Base-by-base conservation (phyloP, 495 filamentous ascomycete species). In the Halenospora varia region DNA sequence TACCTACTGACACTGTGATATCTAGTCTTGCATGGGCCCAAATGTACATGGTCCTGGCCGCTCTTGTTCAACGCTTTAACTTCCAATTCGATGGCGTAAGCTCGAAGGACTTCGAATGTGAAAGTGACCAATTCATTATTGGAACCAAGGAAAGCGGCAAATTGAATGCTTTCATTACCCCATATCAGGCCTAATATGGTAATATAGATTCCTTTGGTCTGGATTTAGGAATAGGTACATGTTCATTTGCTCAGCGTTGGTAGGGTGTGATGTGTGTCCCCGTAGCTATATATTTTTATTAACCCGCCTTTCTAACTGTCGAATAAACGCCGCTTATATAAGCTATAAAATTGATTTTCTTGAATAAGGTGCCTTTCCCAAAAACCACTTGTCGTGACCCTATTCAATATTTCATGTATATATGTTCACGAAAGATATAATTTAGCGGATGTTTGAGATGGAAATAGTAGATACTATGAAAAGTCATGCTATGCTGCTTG, bases 51-150 rank as follows among this genome's bases (percentile, higher is more conserved):
- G 19, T 19, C 3, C 47, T 50, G 22, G 10, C 47, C 42, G 42
- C 42, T 20, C 42, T 46, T n/a, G 42, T 20, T 46, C 8, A 17
- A n/a, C 42, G 48, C 1, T 71, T 63, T 39, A 59, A 71, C 18
- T 67, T 71, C n/a, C 46, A 50, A 23, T 48, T 68, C 19, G 35
- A 59, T n/a, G 60, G 52, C 9, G 50, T 56, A 3, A 60, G 25
- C 13, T 44, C 59, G 8, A 42, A 40, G 0, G 68, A 68, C 48
- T 62, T 68, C 48, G 55, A 63, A 41, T 61, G 56, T 24, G 20
- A n/a, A 3, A 66, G 50, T 15, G 68, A 72, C 29, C 53, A 68
- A 19, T 72, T 72, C 50, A 49, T 54, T 20, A 62, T 70, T 41
- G 59, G 66, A 10, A 68, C 66, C 2, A 66, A 59, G 35, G 53